Conservation (phyloP, 1,139 yeast genomes). For the Kodamaea ohmeri region DNA sequence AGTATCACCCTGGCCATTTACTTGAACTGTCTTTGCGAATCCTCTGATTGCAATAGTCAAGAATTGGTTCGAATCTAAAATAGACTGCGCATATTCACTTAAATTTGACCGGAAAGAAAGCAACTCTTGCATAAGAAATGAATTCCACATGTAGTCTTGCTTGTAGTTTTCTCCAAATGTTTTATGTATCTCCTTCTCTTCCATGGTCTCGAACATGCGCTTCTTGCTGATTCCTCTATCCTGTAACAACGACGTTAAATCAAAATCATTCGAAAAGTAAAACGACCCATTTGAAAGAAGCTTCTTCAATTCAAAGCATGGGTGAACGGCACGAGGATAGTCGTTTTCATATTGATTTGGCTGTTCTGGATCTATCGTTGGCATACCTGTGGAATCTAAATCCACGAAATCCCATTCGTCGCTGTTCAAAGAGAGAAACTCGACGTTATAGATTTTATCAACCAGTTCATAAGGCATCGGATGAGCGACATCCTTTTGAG, state of each 20-base stretch:
- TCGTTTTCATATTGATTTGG: constrained; percentile 2
- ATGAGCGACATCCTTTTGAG: constrained; percentile 69
- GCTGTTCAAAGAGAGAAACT: constrained; percentile 72
- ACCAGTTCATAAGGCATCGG: constrained; percentile 81
- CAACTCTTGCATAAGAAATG: constrained; percentile 83
- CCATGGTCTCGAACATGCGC: constrained; percentile 11
- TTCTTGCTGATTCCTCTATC: constrained; percentile 53
- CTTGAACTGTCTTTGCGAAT: constrained; percentile 74
- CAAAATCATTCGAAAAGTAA: constrained; percentile 89
- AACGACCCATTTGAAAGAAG: constrained; percentile 84
- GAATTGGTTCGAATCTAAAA: constrained; percentile 73
- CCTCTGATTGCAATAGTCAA: constrained; percentile 92
- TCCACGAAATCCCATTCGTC: constrained; percentile 78
- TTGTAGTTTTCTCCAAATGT: constrained; percentile 52
- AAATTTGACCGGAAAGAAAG: constrained; percentile 70
- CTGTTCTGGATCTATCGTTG: background rate
- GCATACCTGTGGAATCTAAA: constrained; percentile 55
- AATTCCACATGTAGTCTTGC: constrained; percentile 95
- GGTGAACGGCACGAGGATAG: constrained; percentile 54
- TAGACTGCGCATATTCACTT: constrained; percentile 53
- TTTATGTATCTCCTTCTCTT: background rate
- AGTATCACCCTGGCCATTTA: constrained; percentile 53
- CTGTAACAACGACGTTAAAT: constrained; percentile 80
- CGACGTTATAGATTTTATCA: constrained; percentile 77
- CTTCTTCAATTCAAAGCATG: constrained; percentile 77